Conservation (phyloP, 1,284 basidiomycete genomes). For the Golubevia pallescens region DNA sequence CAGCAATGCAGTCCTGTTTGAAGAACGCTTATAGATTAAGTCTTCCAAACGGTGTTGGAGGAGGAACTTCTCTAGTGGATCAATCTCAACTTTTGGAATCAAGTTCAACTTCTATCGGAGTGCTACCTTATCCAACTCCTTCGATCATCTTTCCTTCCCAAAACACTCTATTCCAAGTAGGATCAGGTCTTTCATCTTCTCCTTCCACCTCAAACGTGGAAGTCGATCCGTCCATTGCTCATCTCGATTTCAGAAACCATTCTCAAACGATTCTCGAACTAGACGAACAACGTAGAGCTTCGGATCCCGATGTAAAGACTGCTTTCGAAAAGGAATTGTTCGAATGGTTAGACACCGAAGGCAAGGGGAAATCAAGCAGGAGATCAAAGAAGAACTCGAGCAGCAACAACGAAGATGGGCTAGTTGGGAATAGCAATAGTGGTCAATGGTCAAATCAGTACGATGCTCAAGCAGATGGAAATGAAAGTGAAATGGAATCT, state of each 20-base stretch:
- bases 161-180: too few species aligned
- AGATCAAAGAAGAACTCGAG: too few species aligned
- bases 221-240: neutral
- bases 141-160: slow-evolving; percentile 13
- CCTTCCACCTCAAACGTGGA: neutral
- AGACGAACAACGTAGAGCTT: slow-evolving; percentile 2
- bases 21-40: slow-evolving; percentile 12
- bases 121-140: slow-evolving; percentile 9
- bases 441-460: neutral
- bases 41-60: neutral
- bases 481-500: neutral
- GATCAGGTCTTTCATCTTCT: too few species aligned
- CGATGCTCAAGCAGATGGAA: neutral
- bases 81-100: too few species aligned
- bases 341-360: slow-evolving; percentile 10
- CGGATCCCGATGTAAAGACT: slow-evolving; percentile 10
- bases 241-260: neutral
- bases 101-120: slow-evolving; percentile 1
- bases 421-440: too few species aligned
- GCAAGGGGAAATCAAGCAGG: neutral
- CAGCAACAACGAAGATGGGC: too few species aligned
- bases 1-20: slow-evolving; percentile 13
- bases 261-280: too few species aligned
- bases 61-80: too few species aligned
- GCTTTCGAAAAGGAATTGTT: slow-evolving; percentile 12